Conservation (phyloP, 1,284 basidiomycete genomes). For the Rhodotorula sp. region DNA sequence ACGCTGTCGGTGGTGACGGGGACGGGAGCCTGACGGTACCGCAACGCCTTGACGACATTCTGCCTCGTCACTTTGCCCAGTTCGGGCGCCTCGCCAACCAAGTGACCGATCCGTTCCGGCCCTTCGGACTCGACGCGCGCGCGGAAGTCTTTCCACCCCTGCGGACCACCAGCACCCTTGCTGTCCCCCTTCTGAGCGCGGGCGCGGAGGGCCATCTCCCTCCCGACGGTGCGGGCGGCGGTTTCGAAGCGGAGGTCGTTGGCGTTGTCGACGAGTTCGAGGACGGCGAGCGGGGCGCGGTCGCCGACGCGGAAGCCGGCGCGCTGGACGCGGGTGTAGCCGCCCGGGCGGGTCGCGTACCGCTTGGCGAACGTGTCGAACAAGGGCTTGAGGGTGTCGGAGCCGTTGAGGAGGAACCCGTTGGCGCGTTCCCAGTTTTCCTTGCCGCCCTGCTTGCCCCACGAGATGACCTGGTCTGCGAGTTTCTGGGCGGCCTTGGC, state of each 20-base stretch:
- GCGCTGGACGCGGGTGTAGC: slow-evolving; percentile 92
- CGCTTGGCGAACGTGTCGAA: slow-evolving; percentile 76
- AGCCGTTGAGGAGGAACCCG: slow-evolving; percentile 61
- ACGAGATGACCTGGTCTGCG: slow-evolving; percentile 91
- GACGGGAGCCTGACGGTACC: slow-evolving; percentile 17
- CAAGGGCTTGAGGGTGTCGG: slow-evolving; percentile 65
- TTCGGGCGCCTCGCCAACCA: neutral
- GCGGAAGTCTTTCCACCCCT: slow-evolving; percentile 20
- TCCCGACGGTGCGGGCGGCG: slow-evolving; percentile 75
- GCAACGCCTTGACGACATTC: slow-evolving; percentile 36
- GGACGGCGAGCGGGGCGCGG: slow-evolving; percentile 86
- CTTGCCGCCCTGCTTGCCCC: slow-evolving; percentile 70
- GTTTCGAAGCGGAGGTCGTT: slow-evolving; percentile 82
- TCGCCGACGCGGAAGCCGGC: slow-evolving; percentile 85
- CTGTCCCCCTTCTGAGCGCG: neutral
- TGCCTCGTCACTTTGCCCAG: slow-evolving; percentile 27
- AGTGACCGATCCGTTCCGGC: neutral
- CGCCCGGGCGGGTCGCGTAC: slow-evolving; percentile 80
- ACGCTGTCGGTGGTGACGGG: slow-evolving; percentile 1
- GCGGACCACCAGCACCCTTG: neutral
- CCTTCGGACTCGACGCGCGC: slow-evolving; percentile 18
- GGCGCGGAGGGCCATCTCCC: slow-evolving; percentile 55
- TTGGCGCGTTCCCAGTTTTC: slow-evolving; percentile 36
- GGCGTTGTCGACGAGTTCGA: slow-evolving; percentile 93
- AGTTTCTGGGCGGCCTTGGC: slow-evolving; percentile 86